phyloP scores from a whole-genome alignment of 2,329 filamentous ascomycete genomes.

The Microcyclospora tardicrescens region DNA sequence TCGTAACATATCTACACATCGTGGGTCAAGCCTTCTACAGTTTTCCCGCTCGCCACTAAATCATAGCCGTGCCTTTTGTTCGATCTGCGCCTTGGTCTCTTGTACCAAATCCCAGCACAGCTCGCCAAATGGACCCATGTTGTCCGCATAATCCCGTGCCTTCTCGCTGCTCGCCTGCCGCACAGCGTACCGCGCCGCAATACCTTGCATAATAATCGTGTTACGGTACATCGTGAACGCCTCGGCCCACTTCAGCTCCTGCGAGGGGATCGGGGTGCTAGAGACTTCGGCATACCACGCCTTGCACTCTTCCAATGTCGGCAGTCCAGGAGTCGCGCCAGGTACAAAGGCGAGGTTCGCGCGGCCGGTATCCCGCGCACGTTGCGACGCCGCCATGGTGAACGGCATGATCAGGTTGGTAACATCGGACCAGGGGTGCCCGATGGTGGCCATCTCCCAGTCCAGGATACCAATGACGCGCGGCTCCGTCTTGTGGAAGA shows the following conservation, averaged over 20 bases:
- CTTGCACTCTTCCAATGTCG: constrained; percentile 44
- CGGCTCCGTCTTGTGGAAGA: constrained; percentile 76
- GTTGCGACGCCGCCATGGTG: constrained; percentile 27
- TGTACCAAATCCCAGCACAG: constrained; percentile 64
- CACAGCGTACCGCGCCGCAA: constrained; percentile 72
- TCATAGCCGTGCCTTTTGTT: constrained; percentile 19
- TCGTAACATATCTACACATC: too few relatives aligned
- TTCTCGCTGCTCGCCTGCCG: constrained; percentile 81
- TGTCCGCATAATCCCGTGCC: constrained; percentile 58
- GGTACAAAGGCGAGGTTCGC: constrained; percentile 45
- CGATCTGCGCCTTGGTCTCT: constrained; percentile 24
- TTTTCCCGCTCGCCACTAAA: too few relatives aligned
- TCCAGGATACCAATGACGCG: constrained; percentile 86
- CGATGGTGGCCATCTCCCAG: constrained; percentile 97
- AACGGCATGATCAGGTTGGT: constrained; percentile 55
- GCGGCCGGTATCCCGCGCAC: constrained; percentile 26
- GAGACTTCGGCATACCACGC: constrained; percentile 55
- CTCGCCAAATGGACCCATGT: constrained; percentile 60
- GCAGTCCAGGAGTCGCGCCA: constrained; percentile 53
- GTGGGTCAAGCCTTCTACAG: too few relatives aligned
- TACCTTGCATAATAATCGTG: constrained; percentile 67
- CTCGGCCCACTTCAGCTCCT: constrained; percentile 50
- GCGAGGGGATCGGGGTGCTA: constrained; percentile 53
- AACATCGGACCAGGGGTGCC: constrained; percentile 87
- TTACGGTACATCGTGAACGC: constrained; percentile 49